These are phyloP conservation scores for Aspergillus amoenus DNA, from an alignment of 2,329 filamentous ascomycete species.

Conservation along the genomic window DNA sequence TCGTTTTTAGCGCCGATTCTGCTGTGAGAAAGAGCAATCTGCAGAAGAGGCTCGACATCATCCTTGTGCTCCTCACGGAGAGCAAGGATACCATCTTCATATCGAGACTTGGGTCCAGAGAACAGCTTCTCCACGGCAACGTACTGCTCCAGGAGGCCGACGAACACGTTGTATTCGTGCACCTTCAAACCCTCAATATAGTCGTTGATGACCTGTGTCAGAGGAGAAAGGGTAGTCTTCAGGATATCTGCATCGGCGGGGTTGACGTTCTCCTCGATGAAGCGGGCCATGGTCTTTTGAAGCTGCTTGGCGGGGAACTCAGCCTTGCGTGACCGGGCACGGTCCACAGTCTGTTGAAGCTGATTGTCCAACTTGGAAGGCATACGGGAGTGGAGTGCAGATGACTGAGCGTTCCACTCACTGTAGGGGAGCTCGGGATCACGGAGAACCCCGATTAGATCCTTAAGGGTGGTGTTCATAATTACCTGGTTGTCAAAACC, in stretches of 20 bases:
- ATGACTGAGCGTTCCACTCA: constrained; percentile 94
- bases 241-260: constrained; percentile 72
- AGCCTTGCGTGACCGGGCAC: constrained; percentile 69
- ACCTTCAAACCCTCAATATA: constrained; percentile 88
- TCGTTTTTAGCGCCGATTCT: constrained; percentile 92
- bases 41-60: constrained; percentile 78
- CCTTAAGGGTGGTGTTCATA: constrained; percentile 82
- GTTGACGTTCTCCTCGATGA: constrained; percentile 81
- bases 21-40: constrained; percentile 90
- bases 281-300: constrained; percentile 78
- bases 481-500: constrained; percentile 98
- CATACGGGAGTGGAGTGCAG: constrained; percentile 95
- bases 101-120: constrained; percentile 77
- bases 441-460: constrained; percentile 85
- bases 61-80: constrained; percentile 97
- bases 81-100: constrained; percentile 90
- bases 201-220: constrained; percentile 73
- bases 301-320: constrained; percentile 94
- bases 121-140: constrained; percentile 83
- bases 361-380: constrained; percentile 84
- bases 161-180: constrained; percentile 83
- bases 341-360: constrained; percentile 83
- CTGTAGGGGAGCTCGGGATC: constrained; percentile 90
- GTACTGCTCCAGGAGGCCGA: constrained; percentile 76
- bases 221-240: constrained; percentile 69